Percentiles rank a stretch among this genome's conserved stretches.
Evolutionary conservation across 2,329 filamentous ascomycete species (phyloP).

Genomic region (Fusarium graminum): DNA sequence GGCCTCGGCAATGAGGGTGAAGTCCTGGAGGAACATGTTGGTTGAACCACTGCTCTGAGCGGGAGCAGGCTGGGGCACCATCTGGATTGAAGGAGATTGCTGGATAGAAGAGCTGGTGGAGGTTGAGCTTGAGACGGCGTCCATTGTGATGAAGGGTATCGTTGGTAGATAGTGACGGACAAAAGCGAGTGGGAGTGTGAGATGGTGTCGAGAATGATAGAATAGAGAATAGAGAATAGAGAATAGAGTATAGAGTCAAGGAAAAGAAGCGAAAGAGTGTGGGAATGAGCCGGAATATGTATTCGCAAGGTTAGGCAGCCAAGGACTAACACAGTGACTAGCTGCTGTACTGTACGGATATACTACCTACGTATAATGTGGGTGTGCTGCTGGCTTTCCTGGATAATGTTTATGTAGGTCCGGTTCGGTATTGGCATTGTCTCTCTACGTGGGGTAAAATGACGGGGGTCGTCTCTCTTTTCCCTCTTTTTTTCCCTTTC

Average conservation of each 20-base stretch:
- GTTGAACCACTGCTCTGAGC: slow-evolving; percentile 57
- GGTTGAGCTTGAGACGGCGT: slow-evolving; percentile 53
- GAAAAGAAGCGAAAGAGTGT: slow-evolving; percentile 1
- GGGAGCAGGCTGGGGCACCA: slow-evolving; percentile 46
- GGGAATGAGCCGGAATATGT: slow-evolving; percentile 32
- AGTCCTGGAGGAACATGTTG: slow-evolving; percentile 79
- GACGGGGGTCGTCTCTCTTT: slow-evolving; percentile 28
- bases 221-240: neutral
- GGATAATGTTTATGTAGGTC: slow-evolving; percentile 28
- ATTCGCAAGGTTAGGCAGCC: slow-evolving; percentile 29
- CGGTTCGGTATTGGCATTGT: slow-evolving; percentile 7
- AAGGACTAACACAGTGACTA: slow-evolving; percentile 22
- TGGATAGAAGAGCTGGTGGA: slow-evolving; percentile 49
- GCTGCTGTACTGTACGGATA: slow-evolving; percentile 13
- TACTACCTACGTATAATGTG: slow-evolving; percentile 1
- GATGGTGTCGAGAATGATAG: neutral
- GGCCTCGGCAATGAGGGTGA: slow-evolving; percentile 89
- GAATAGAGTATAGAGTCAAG: neutral
- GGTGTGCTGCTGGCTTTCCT: slow-evolving; percentile 19
- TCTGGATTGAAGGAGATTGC: slow-evolving; percentile 51
- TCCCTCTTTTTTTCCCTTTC: neutral
- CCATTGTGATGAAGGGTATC: slow-evolving; percentile 43
- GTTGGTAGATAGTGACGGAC: slow-evolving; percentile 23
- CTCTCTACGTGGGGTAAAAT: slow-evolving; percentile 33
- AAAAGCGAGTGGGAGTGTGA: slow-evolving; percentile 10